These are phyloP conservation scores for Nemania abortiva DNA, from an alignment of 2,329 filamentous ascomycete species.

Conservation along the genomic window DNA sequence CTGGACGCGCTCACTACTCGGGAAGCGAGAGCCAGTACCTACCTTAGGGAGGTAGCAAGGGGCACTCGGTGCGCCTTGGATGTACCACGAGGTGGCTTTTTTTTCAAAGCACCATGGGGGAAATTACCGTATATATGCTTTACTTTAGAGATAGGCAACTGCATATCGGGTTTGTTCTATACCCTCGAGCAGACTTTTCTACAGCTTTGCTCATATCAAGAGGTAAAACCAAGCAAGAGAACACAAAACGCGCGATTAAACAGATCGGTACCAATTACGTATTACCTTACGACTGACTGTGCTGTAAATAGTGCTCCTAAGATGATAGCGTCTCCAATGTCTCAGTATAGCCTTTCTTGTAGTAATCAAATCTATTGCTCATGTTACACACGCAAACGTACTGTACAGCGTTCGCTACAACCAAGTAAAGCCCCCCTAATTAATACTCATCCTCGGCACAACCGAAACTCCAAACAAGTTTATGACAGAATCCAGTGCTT, in stretches of 20 bases:
- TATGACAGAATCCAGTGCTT: not conserved
- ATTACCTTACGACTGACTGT: not conserved
- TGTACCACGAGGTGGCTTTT: not conserved
- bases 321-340: conserved; percentile 2
- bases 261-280: not conserved
- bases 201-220: not conserved
- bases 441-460: not conserved
- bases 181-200: not conserved
- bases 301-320: not conserved
- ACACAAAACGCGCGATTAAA: conserved; percentile 10
- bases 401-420: not conserved
- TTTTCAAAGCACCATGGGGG: not conserved
- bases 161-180: not conserved
- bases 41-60: not conserved
- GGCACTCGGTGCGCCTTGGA: not conserved
- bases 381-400: not conserved
- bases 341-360: not conserved
- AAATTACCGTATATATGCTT: too few species aligned
- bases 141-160: too few species aligned
- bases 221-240: not conserved
- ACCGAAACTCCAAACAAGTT: not conserved
- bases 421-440: not conserved
- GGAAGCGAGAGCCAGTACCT: not conserved
- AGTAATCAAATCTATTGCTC: not conserved
- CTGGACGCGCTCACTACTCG: not conserved